Evolutionary conservation across 768 basidiomycete genomes (phyloP).

Genomic region (Boletus coccyginus): DNA sequence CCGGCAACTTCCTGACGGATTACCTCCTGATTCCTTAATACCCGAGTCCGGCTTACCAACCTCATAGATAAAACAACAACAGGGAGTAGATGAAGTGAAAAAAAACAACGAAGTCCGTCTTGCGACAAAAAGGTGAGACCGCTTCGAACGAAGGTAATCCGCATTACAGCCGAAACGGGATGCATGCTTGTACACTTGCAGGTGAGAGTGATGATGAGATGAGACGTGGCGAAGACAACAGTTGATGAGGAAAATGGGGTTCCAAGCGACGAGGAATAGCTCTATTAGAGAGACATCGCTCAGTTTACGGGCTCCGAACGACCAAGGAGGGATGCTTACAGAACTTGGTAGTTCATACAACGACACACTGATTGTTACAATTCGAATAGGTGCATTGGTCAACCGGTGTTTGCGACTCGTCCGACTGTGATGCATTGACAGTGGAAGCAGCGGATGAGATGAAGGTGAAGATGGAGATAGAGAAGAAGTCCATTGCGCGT

Average conservation of each 20-base stretch:
- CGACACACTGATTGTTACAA: conserved; percentile 1
- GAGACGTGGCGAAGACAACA: background rate
- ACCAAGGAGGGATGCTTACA: conserved; percentile 11
- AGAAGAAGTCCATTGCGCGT: conserved; percentile 21
- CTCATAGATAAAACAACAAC: conserved; percentile 7
- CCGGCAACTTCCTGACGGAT: conserved; percentile 6
- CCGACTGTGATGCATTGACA: background rate
- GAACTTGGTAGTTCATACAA: conserved; percentile 12
- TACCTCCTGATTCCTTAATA: background rate
- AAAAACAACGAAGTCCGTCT: conserved; percentile 8
- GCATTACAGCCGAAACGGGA: conserved; percentile 1
- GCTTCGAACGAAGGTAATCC: conserved; percentile 19
- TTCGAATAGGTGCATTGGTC: background rate
- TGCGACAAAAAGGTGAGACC: conserved; percentile 7
- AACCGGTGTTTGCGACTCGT: conserved; percentile 10
- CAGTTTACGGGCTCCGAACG: background rate
- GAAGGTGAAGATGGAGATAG: background rate
- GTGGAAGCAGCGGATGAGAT: background rate
- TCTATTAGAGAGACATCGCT: background rate
- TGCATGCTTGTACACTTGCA: conserved; percentile 4
- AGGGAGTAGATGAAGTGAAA: background rate
- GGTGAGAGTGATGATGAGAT: background rate
- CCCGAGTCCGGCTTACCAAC: conserved; percentile 2
- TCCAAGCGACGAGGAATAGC: background rate
- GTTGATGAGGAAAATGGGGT: background rate